A percentile compares a stretch with the other conserved stretches of the same genome.
Evolutionary conservation across 2,329 filamentous ascomycete species (phyloP).

Genomic region (Fusarium concolor): DNA sequence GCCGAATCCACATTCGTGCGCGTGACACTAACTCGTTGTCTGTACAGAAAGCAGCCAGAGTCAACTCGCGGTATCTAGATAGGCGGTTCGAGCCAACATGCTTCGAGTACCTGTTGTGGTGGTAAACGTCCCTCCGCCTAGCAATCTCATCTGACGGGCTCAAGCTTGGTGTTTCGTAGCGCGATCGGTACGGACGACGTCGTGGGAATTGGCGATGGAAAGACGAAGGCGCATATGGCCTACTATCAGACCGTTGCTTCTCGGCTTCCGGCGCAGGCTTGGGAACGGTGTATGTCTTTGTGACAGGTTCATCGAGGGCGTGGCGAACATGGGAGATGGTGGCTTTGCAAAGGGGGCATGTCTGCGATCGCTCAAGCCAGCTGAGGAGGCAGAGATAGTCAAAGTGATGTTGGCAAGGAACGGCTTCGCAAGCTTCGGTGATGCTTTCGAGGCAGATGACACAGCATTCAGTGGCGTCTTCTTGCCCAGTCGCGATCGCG

Average conservation of each 20-base stretch:
- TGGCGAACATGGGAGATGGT: constrained; percentile 71
- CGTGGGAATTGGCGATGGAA: constrained; percentile 6
- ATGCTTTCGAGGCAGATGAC: constrained; percentile 88
- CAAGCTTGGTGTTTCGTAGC: constrained; percentile 7
- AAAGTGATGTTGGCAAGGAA: constrained; percentile 85
- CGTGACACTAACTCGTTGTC: constrained; percentile 78
- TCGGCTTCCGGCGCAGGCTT: constrained; percentile 48
- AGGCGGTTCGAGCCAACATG: constrained; percentile 84
- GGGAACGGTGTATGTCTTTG: constrained; percentile 65
- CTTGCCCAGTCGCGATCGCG: constrained; percentile 48
- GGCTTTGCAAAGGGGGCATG: constrained; percentile 83
- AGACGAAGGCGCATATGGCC: constrained; percentile 6
- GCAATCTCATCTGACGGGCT: constrained; percentile 35
- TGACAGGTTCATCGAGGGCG: constrained; percentile 62
- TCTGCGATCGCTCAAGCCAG: constrained; percentile 80
- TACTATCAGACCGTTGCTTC: background rate
- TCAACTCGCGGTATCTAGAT: constrained; percentile 81
- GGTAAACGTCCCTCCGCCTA: constrained; percentile 79
- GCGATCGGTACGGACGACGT: constrained; percentile 10
- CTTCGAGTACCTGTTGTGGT: constrained; percentile 76
- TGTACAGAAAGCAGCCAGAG: constrained; percentile 71
- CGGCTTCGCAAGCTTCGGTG: constrained; percentile 75
- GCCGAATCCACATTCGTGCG: constrained; percentile 82
- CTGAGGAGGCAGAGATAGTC: constrained; percentile 86
- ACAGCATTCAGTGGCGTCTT: constrained; percentile 63